Percentiles rank a stretch among this genome's conserved stretches.
These are phyloP conservation scores for Lepiota brunneoincarnata DNA, from an alignment of 768 basidiomycete species.

Conservation along the genomic window DNA sequence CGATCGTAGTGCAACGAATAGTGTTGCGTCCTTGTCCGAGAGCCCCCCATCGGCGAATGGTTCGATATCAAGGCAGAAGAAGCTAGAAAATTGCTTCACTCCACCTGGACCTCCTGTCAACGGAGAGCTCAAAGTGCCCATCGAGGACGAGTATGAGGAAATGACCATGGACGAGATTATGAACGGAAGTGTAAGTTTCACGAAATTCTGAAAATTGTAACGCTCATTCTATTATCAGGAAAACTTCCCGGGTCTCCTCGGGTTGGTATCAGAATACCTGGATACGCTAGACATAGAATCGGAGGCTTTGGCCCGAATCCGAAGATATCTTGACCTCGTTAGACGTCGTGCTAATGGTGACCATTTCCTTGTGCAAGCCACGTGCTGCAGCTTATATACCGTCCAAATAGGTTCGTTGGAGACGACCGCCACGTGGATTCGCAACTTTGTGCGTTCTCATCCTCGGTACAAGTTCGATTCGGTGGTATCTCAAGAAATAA, in stretches of 20 bases:
- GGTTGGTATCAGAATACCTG: constrained; percentile 80
- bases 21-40: constrained; percentile 45
- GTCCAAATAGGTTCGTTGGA: constrained; percentile 59
- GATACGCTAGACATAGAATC: constrained; percentile 79
- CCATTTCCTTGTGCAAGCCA: constrained; percentile 16
- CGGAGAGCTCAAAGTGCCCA: constrained; percentile 29
- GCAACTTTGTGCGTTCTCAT: constrained; percentile 87
- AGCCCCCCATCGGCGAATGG: constrained; percentile 35
- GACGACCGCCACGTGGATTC: constrained; percentile 92
- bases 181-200: constrained; percentile 78
- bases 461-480: constrained; percentile 92
- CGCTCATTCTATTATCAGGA: constrained; percentile 35
- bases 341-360: constrained; percentile 76
- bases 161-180: constrained; percentile 93
- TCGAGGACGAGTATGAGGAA: constrained; percentile 87
- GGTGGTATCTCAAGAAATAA: constrained; percentile 88
- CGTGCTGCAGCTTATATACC: neutral
- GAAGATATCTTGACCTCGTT: constrained; percentile 79
- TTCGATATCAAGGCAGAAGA: constrained; percentile 54
- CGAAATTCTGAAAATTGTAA: too few species aligned
- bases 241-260: constrained; percentile 76
- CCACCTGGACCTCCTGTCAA: constrained; percentile 44
- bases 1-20: constrained; percentile 40
- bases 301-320: constrained; percentile 56
- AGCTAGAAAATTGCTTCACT: constrained; percentile 71